phyloP scores from a whole-genome alignment of 352 stramenopile genomes.

The Pythium aquatile region DNA sequence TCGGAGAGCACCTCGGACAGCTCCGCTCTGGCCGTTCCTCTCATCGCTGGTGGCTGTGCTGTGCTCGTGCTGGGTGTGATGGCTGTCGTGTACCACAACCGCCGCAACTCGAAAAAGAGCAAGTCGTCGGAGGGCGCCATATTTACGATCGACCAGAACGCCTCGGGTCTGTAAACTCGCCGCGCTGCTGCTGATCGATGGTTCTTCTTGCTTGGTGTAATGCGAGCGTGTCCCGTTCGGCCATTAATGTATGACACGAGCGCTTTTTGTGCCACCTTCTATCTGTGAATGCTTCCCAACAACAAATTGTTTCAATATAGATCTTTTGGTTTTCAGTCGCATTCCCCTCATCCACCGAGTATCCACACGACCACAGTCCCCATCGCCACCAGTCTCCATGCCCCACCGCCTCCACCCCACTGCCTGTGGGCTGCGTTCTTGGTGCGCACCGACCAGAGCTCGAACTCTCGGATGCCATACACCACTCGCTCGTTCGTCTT shows the following conservation, averaged over 20 bases:
- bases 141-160: conserved; percentile 77
- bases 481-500: conserved; percentile 58
- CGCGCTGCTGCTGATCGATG: conserved; percentile 5
- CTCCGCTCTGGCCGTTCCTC: conserved; percentile 20
- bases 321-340: conserved; percentile 5
- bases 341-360: background rate
- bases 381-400: background rate
- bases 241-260: conserved; percentile 26
- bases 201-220: conserved; percentile 30
- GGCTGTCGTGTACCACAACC: conserved; percentile 64
- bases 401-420: background rate
- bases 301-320: conserved; percentile 17
- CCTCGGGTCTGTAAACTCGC: conserved; percentile 58
- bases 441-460: conserved; percentile 59
- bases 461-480: conserved; percentile 78
- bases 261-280: conserved; percentile 18
- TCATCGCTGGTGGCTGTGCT: conserved; percentile 34
- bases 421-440: conserved; percentile 39
- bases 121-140: conserved; percentile 54
- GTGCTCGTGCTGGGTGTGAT: conserved; percentile 50
- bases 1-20: background rate
- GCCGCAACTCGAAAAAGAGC: conserved; percentile 51
- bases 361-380: background rate
- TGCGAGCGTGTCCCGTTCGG: conserved; percentile 25
- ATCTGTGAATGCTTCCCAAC: background rate